Percentiles rank a stretch among this genome's conserved stretches.
Conservation (phyloP, 2,329 filamentous ascomycete species). For the Camptophora hylomeconis region DNA sequence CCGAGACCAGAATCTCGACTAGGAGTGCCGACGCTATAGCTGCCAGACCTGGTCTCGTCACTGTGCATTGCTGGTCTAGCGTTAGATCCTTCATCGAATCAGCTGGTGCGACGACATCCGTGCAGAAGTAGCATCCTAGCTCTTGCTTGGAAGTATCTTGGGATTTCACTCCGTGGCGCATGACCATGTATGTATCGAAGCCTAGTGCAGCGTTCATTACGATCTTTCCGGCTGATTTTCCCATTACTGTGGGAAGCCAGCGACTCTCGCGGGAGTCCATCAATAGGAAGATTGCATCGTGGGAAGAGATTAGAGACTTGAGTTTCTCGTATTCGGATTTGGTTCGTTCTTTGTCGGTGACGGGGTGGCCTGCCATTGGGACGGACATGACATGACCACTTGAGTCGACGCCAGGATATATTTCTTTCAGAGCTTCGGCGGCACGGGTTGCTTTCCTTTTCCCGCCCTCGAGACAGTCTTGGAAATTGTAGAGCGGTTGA, state of each 20-base stretch:
- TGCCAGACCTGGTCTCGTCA: conserved; percentile 84
- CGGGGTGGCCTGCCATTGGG: conserved; percentile 89
- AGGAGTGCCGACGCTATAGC: conserved; percentile 83
- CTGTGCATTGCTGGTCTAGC: conserved; percentile 94
- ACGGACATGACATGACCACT: conserved; percentile 71
- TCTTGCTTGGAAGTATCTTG: conserved; percentile 38
- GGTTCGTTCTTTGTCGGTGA: conserved; percentile 57
- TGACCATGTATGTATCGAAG: conserved; percentile 93
- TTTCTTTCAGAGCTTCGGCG: conserved; percentile 65
- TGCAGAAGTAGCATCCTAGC: conserved; percentile 95
- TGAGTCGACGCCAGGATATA: conserved; percentile 81
- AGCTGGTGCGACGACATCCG: conserved; percentile 86
- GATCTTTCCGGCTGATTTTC: conserved; percentile 81
- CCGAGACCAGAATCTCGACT: conserved; percentile 76
- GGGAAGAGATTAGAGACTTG: conserved; percentile 60
- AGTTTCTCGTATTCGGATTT: conserved; percentile 64
- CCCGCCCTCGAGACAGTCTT: conserved; percentile 77
- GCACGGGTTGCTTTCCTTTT: conserved; percentile 71
- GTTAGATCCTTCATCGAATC: conserved; percentile 90
- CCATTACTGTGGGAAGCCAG: conserved; percentile 94
- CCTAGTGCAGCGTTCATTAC: conserved; percentile 94
- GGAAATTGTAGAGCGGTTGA: conserved; percentile 81
- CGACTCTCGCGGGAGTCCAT: conserved; percentile 93
- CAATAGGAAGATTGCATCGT: conserved; percentile 89
- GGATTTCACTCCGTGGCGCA: conserved; percentile 72